Evolutionary conservation across 306 rosid genomes (phyloP).

Genomic region (Malus asiatica): DNA sequence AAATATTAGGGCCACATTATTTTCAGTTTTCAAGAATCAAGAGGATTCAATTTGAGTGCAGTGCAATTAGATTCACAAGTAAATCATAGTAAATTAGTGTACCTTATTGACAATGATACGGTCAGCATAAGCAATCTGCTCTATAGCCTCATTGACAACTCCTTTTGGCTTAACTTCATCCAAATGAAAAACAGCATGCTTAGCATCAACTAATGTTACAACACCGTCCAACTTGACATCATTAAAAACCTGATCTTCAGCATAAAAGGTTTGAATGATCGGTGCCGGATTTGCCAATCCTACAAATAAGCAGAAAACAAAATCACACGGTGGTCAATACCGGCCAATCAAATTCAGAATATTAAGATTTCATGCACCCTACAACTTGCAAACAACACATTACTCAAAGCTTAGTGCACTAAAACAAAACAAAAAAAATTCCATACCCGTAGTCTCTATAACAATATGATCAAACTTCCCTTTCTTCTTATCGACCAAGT

Average conservation of each 20-base stretch:
- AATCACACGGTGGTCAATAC: not conserved
- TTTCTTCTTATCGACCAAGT: slow-evolving; percentile 68
- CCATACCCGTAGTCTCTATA: slow-evolving; percentile 79
- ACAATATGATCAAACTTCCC: slow-evolving; percentile 89
- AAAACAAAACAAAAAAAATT: not conserved
- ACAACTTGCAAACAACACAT: not conserved
- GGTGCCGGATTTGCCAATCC: slow-evolving; percentile 98
- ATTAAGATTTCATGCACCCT: not conserved
- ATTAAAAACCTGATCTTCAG: slow-evolving; percentile 69
- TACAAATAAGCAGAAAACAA: slow-evolving; percentile 13
- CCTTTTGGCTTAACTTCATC: slow-evolving; percentile 91
- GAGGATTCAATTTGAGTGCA: slow-evolving; percentile 5
- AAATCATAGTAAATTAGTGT: not conserved
- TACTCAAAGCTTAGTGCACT: too few relatives aligned
- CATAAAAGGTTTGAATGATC: slow-evolving; percentile 92
- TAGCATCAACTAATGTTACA: slow-evolving; percentile 93
- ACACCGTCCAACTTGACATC: slow-evolving; percentile 95
- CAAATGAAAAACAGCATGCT: slow-evolving; percentile 69
- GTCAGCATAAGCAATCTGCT: slow-evolving; percentile 94
- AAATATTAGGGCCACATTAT: not conserved
- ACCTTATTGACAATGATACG: slow-evolving; percentile 96
- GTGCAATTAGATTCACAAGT: not conserved
- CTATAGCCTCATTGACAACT: slow-evolving; percentile 80
- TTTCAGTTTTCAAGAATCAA: slow-evolving; percentile 6
- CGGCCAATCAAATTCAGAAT: not conserved